Percentiles rank a stretch among this genome's conserved stretches.
Evolutionary conservation across 495 filamentous ascomycete species (phyloP).

Genomic region (Immersiella caudata): DNA sequence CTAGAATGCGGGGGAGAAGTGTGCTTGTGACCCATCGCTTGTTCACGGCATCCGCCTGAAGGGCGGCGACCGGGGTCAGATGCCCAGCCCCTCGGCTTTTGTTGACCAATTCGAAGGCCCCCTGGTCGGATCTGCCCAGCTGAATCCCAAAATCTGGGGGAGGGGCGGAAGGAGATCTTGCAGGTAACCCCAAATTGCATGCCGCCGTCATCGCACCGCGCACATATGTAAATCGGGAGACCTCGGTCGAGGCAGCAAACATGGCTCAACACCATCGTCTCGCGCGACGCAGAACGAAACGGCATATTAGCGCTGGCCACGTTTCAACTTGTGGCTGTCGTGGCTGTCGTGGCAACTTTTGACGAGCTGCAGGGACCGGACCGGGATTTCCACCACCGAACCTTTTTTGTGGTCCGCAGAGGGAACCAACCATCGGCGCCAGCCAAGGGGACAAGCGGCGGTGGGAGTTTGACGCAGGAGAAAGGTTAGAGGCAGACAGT

Average conservation of each 20-base stretch:
- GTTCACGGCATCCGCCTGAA: background rate
- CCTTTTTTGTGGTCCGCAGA: background rate
- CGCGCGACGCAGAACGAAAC: background rate
- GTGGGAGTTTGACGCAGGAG: background rate
- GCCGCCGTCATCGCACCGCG: background rate
- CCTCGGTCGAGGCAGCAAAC: background rate
- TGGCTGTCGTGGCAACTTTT: background rate
- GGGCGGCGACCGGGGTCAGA: slow-evolving; percentile 17
- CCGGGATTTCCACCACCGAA: slow-evolving; percentile 1
- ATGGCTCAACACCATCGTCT: background rate
- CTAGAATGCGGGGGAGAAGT: background rate
- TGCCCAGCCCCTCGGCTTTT: slow-evolving; percentile 9
- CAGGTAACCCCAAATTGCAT: background rate
- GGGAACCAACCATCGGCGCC: background rate
- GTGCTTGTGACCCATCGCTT: slow-evolving; percentile 16
- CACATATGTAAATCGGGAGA: background rate
- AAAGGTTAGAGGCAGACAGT: background rate
- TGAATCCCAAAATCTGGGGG: slow-evolving; percentile 1
- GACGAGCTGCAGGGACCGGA: slow-evolving; percentile 6
- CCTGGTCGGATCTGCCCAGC: background rate
- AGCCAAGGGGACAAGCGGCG: background rate
- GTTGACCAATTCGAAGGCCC: background rate
- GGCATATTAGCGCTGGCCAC: background rate
- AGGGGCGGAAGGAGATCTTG: slow-evolving; percentile 1
- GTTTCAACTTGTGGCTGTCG: slow-evolving; percentile 2